Evolutionary conservation across 345 rosid genomes (phyloP).

Genomic region (Mercurialis annua): DNA sequence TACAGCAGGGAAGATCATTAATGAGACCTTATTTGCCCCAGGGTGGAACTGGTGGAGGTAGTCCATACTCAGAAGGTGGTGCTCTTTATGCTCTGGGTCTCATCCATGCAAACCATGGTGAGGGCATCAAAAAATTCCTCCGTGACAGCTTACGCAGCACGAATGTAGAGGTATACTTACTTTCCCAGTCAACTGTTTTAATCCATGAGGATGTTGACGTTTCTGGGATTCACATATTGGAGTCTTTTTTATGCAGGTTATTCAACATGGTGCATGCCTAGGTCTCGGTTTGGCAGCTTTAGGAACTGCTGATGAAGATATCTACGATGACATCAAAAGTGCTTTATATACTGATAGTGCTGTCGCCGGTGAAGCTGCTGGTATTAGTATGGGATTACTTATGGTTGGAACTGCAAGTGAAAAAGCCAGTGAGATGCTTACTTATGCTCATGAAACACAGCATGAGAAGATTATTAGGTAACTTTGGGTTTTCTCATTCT

Average conservation of each 20-base stretch:
- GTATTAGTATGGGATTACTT: slow-evolving; percentile 94
- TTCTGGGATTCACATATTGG: slow-evolving; percentile 8
- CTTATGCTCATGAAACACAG: slow-evolving; percentile 96
- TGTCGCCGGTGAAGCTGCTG: slow-evolving; percentile 99
- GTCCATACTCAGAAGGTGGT: slow-evolving; percentile 99
- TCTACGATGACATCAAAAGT: slow-evolving; percentile 84
- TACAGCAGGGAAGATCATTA: slow-evolving; percentile 93
- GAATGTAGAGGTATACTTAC: slow-evolving; percentile 71
- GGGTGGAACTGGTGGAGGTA: slow-evolving; percentile 91
- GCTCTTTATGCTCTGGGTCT: slow-evolving; percentile 98
- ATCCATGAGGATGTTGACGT: background rate
- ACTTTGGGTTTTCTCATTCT: slow-evolving; percentile 12
- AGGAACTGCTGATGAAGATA: slow-evolving; percentile 97
- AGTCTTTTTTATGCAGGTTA: slow-evolving; percentile 59
- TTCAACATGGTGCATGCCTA: slow-evolving; percentile 99
- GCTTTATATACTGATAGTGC: slow-evolving; percentile 91
- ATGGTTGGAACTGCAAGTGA: slow-evolving; percentile 99
- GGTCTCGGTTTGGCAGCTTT: slow-evolving; percentile 99
- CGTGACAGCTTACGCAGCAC: slow-evolving; percentile 90
- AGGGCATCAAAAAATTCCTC: slow-evolving; percentile 94
- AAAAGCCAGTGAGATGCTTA: slow-evolving; percentile 97
- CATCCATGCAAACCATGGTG: slow-evolving; percentile 99
- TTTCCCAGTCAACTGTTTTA: slow-evolving; percentile 1
- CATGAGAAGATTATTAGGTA: slow-evolving; percentile 98
- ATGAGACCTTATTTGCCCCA: slow-evolving; percentile 99